Evolutionary conservation across 1,284 basidiomycete genomes (phyloP).

Genomic region (Phenoliferia sp.): DNA sequence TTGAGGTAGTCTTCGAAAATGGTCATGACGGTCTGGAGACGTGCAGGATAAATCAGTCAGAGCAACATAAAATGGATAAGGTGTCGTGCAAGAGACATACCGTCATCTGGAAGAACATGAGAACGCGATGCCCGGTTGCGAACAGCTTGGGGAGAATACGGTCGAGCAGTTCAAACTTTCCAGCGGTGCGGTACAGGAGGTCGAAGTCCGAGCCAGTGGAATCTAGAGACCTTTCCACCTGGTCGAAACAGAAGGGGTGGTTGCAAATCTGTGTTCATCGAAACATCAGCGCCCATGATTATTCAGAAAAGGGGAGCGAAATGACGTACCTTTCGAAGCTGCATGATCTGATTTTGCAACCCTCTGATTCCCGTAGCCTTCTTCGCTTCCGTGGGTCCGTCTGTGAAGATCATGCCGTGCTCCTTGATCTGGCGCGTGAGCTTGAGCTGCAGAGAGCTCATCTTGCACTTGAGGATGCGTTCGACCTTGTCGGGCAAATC

Average conservation of each 20-base stretch:
- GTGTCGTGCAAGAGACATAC: no score
- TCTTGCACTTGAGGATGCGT: constrained; percentile 97
- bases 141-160: constrained; percentile 95
- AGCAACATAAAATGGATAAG: constrained; percentile 28
- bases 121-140: constrained; percentile 82
- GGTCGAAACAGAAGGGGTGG: constrained; percentile 92
- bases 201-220: constrained; percentile 78
- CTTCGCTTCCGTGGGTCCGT: constrained; percentile 27
- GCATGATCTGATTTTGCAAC: constrained; percentile 97
- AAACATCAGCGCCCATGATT: background rate
- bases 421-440: constrained; percentile 98
- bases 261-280: constrained; percentile 69
- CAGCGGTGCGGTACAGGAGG: constrained; percentile 72
- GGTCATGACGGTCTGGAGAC: constrained; percentile 74
- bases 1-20: constrained; percentile 98
- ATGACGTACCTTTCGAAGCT: constrained; percentile 67
- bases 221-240: constrained; percentile 88
- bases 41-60: constrained; percentile 15
- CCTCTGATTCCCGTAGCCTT: constrained; percentile 41
- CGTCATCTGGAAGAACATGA: constrained; percentile 99
- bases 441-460: constrained; percentile 91
- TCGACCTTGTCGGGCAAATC: constrained; percentile 99
- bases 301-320: background rate
- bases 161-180: constrained; percentile 93
- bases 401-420: constrained; percentile 72